Conservation (phyloP, 2,329 filamentous ascomycete genomes). For the Exophiala sp. region DNA sequence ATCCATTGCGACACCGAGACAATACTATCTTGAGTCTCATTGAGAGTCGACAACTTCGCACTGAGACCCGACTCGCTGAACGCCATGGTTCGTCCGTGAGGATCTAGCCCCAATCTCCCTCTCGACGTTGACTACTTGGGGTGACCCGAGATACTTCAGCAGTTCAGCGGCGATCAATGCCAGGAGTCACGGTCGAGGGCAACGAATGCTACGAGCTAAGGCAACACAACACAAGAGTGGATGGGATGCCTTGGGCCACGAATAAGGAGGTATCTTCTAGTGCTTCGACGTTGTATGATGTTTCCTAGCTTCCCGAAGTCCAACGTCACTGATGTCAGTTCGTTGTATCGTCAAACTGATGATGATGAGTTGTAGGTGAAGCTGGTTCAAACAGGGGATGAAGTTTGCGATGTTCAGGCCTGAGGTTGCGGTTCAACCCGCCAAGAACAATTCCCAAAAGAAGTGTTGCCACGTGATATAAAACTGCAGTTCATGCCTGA, state of each 20-base stretch:
- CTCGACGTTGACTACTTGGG: not conserved
- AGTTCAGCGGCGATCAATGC: not conserved
- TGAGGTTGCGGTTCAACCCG: too few species aligned
- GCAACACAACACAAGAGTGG: not conserved
- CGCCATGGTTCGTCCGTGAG: constrained; percentile 56
- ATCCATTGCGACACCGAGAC: constrained; percentile 97
- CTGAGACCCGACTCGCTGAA: constrained; percentile 94
- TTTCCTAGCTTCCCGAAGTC: too few species aligned
- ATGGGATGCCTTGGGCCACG: not conserved
- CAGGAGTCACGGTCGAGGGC: not conserved
- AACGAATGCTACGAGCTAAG: constrained; percentile 4
- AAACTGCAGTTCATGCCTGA: not conserved
- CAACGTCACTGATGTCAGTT: too few species aligned
- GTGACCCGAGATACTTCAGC: not conserved
- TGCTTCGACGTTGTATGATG: too few species aligned
- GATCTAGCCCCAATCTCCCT: not conserved
- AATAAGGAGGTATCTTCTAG: too few species aligned
- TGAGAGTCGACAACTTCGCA: constrained; percentile 88
- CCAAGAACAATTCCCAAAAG: not conserved
- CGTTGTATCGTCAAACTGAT: too few species aligned
- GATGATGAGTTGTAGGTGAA: too few species aligned
- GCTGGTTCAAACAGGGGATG: not conserved
- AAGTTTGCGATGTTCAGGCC: too few species aligned
- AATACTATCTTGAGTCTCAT: constrained; percentile 97
- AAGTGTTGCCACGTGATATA: not conserved